Conservation (phyloP, 768 basidiomycete genomes). For the Lenzites betulinus region DNA sequence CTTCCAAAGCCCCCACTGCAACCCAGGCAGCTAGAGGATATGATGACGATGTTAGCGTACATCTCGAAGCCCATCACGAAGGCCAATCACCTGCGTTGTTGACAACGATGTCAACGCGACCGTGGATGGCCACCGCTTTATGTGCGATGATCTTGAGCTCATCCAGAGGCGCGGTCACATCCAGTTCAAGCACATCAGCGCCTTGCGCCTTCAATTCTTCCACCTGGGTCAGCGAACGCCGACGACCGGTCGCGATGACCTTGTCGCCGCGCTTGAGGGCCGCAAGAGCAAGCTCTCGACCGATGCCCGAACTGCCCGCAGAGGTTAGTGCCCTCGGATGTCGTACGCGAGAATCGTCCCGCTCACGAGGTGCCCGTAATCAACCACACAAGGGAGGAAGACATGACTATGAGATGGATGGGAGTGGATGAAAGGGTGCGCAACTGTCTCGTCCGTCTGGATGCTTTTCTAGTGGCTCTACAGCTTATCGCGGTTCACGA, state of each 20-base stretch:
- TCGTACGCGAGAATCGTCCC: not conserved
- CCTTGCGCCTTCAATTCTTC: conserved; percentile 32
- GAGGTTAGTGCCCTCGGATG: not conserved
- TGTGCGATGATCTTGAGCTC: conserved; percentile 23
- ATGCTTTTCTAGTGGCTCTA: not conserved
- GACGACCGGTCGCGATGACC: conserved; percentile 20
- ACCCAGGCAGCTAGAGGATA: not conserved
- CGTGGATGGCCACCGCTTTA: conserved; percentile 23
- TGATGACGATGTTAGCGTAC: not conserved
- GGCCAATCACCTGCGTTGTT: conserved; percentile 12
- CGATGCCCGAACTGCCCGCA: conserved; percentile 15
- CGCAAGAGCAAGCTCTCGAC: conserved; percentile 19
- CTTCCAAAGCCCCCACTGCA: not conserved
- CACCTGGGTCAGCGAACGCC: conserved; percentile 27
- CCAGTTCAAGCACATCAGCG: conserved; percentile 30
- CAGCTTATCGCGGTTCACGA: not conserved
- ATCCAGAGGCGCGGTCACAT: conserved; percentile 27
- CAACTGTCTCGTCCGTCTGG: not conserved
- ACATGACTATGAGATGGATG: not conserved
- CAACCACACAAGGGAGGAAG: not conserved
- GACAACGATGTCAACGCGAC: conserved; percentile 25
- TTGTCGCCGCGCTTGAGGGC: conserved; percentile 23
- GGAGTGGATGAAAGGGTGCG: not conserved
- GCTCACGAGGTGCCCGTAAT: not conserved
- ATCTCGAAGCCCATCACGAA: not conserved